A percentile compares a stretch with the other conserved stretches of the same genome.
phyloP scores from a whole-genome alignment of 2,329 filamentous ascomycete species.

The Colletotrichum sp. region DNA sequence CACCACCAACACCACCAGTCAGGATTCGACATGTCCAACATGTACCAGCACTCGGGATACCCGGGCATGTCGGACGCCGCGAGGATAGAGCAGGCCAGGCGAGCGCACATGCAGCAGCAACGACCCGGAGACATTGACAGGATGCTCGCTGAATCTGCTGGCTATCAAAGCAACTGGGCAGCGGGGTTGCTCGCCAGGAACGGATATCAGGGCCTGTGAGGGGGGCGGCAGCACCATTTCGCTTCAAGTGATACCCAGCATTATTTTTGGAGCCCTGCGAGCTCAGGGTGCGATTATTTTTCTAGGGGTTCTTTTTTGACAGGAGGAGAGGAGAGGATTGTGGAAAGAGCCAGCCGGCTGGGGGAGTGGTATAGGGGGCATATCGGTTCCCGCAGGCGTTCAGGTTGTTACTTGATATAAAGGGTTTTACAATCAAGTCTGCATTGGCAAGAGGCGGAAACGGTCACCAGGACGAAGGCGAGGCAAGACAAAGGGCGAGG shows the following conservation, averaged over 20 bases:
- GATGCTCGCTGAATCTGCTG: slow-evolving; percentile 21
- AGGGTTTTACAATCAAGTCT: not conserved
- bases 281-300: slow-evolving; percentile 15
- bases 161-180: slow-evolving; percentile 23
- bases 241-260: slow-evolving; percentile 23
- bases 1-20: slow-evolving; percentile 23
- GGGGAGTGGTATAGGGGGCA: not conserved
- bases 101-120: slow-evolving; percentile 23
- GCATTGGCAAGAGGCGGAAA: not conserved
- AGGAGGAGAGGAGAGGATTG: not conserved
- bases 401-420: not conserved
- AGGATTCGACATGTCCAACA: slow-evolving; percentile 19
- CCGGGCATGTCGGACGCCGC: slow-evolving; percentile 16
- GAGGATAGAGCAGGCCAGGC: slow-evolving; percentile 20
- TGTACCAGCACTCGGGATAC: slow-evolving; percentile 22
- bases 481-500: not conserved
- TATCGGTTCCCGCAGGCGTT: slow-evolving; percentile 5
- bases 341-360: not conserved
- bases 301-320: not conserved
- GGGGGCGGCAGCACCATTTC: not conserved
- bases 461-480: not conserved
- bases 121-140: slow-evolving; percentile 21
- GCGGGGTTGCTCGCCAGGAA: slow-evolving; percentile 21
- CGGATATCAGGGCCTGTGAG: slow-evolving; percentile 19
- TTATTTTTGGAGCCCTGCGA: slow-evolving; percentile 20